Base-by-base conservation (phyloP, 2,329 filamentous ascomycete species). In the Oidium heveae region DNA sequence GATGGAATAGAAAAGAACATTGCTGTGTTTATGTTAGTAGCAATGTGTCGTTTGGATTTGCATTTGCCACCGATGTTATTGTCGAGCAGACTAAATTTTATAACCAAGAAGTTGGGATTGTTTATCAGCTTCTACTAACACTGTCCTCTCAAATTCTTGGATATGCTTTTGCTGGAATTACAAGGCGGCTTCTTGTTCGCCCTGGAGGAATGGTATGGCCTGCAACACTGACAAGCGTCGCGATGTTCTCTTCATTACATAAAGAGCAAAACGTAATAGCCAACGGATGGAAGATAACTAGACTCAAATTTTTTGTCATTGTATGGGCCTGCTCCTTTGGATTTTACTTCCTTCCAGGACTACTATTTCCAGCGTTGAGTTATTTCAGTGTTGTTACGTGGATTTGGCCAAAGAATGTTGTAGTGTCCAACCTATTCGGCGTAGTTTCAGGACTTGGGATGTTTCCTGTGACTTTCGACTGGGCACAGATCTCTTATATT, bases 201-300 rank as follows among this genome's bases (percentile, higher is more conserved):
- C 86, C 86, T 0, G 84, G 83, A 58, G 84, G 84, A 56, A 93
- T 94, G 83, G 86, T 94, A 51, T 94, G 86, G 86, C 86, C 86
- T 0, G 82, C 83, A 22, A 93, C 86, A 0, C 71, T 94, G 52
- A 87, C 89, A 74, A 89, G 86, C 20, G 86, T 85, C 0, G 82
- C 86, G 61, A 88, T 94, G 84, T 91, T 94, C 62, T 82, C 80
- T 4, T 89, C 85, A 0, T 72, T 94, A 52, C 86, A 94, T 67
- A 87, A 82, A 62, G 80, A 86, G 57, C 81, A 88, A 63, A 93
- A 91, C 66, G 84, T 82, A 60, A 75, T 79, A 37, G 86, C 84
- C 20, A 80, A 86, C 65, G 84, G 86, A 36, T 93, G 86, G 86
- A 80, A 68, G 44, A 82, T 93, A 53, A 85, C 82, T 58, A 74